phyloP scores from a whole-genome alignment of 225 moss, liverwort and hornwort species.

The Climacium dendroides region DNA sequence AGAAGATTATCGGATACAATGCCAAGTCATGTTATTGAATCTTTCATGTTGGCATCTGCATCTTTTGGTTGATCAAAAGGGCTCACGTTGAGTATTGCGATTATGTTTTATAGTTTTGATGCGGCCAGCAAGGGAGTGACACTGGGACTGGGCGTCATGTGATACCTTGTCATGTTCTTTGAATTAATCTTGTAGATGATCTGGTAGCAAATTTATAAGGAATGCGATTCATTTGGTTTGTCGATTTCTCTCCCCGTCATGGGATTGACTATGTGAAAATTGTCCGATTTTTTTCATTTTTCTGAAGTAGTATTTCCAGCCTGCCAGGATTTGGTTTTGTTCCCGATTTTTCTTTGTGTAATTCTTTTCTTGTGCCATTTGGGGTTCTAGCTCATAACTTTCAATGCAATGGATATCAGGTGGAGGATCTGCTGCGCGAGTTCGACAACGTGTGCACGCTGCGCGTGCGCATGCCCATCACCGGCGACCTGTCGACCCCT shows the following conservation, averaged over 20 bases:
- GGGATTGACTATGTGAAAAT: background rate
- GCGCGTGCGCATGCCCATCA: conserved; percentile 65
- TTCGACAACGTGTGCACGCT: conserved; percentile 66
- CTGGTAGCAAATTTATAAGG: background rate
- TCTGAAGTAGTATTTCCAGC: background rate
- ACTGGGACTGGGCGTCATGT: background rate
- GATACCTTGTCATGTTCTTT: background rate
- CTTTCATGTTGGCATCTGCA: background rate
- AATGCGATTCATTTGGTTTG: background rate
- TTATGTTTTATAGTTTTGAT: background rate
- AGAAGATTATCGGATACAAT: background rate
- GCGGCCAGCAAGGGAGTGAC: background rate
- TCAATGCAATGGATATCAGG: background rate
- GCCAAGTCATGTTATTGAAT: background rate
- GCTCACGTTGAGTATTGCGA: background rate
- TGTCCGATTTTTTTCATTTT: background rate
- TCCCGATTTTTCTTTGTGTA: background rate
- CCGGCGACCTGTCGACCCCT: conserved; percentile 41
- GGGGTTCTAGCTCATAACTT: background rate
- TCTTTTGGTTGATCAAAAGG: background rate
- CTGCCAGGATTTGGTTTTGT: background rate
- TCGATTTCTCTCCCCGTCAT: background rate
- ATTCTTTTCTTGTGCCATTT: background rate
- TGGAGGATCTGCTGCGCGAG: conserved; percentile 55
- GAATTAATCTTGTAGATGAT: background rate